These are phyloP conservation scores for Pyrenochaeta sp. DNA, from an alignment of 2,329 filamentous ascomycete species.

Conservation along the genomic window DNA sequence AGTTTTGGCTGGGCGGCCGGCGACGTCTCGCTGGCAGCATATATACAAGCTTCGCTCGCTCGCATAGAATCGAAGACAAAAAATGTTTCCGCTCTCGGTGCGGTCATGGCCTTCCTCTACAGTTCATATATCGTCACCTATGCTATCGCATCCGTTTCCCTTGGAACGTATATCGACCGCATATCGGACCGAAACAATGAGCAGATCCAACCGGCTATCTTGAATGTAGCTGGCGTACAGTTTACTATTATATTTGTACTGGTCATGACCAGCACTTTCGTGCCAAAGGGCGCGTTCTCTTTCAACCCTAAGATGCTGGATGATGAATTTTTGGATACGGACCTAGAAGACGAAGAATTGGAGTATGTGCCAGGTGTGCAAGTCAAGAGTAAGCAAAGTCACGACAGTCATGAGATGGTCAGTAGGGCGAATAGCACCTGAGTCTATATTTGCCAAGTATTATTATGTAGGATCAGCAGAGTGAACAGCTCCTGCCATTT, in stretches of 20 bases:
- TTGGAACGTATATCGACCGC: slow-evolving; percentile 58
- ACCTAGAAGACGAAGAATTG: slow-evolving; percentile 37
- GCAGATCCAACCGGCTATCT: slow-evolving; percentile 53
- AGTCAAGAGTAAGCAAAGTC: slow-evolving; percentile 25
- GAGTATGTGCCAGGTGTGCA: slow-evolving; percentile 32
- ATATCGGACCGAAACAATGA: slow-evolving; percentile 49
- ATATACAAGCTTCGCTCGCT: slow-evolving; percentile 61
- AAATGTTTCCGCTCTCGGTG: slow-evolving; percentile 59
- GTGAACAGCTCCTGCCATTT: slow-evolving; percentile 16
- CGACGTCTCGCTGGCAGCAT: slow-evolving; percentile 61
- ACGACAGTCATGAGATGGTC: slow-evolving; percentile 35
- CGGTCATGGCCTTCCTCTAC: slow-evolving; percentile 63
- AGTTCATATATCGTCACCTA: slow-evolving; percentile 60
- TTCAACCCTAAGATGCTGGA: slow-evolving; percentile 57
- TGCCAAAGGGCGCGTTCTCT: slow-evolving; percentile 55
- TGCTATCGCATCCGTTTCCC: slow-evolving; percentile 55
- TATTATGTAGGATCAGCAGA: slow-evolving; percentile 15
- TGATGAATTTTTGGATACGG: slow-evolving; percentile 50
- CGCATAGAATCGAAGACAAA: slow-evolving; percentile 55
- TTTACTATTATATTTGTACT: slow-evolving; percentile 56
- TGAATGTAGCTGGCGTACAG: slow-evolving; percentile 58
- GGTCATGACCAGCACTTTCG: slow-evolving; percentile 56
- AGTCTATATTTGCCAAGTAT: not conserved
- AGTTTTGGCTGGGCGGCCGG: slow-evolving; percentile 62
- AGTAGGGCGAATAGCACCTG: slow-evolving; percentile 26